Conservation (phyloP, 192 early-diverging fungal species). For the Chytriomyces confervae region DNA sequence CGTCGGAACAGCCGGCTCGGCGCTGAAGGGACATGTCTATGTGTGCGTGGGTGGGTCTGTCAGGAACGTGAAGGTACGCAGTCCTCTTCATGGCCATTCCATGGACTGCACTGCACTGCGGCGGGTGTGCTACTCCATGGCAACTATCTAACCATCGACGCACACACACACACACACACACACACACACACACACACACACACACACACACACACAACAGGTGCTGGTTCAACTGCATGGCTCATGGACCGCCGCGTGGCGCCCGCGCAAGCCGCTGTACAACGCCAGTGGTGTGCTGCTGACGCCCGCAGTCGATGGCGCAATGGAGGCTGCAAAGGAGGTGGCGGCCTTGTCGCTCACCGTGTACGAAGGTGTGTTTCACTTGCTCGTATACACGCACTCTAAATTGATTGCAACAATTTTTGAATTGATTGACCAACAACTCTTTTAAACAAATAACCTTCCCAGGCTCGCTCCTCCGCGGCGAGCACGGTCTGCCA, state of each 20-base stretch:
- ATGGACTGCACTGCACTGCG: neutral
- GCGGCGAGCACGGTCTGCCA: conserved; percentile 27
- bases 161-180: too few relatives aligned
- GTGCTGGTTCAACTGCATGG: neutral
- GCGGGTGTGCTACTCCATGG: conserved; percentile 4
- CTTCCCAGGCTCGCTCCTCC: neutral
- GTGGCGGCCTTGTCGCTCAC: neutral
- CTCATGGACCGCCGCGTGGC: neutral
- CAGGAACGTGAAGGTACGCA: conserved; percentile 3
- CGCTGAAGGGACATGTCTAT: conserved; percentile 19
- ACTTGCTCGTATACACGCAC: neutral
- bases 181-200: too few relatives aligned
- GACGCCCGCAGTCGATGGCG: neutral
- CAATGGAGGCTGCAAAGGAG: conserved; percentile 18
- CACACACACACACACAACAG: too few relatives aligned
- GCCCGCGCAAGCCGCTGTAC: neutral
- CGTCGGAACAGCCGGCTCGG: conserved; percentile 7
- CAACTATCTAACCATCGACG: neutral
- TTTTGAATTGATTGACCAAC: neutral
- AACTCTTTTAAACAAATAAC: too few relatives aligned
- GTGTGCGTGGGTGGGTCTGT: conserved; percentile 4
- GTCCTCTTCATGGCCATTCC: neutral
- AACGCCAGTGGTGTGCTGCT: neutral
- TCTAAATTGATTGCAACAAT: neutral
- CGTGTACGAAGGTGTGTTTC: conserved; percentile 11